phyloP scores from a whole-genome alignment of 257 asterid genomes.

The Solanum piurae region DNA sequence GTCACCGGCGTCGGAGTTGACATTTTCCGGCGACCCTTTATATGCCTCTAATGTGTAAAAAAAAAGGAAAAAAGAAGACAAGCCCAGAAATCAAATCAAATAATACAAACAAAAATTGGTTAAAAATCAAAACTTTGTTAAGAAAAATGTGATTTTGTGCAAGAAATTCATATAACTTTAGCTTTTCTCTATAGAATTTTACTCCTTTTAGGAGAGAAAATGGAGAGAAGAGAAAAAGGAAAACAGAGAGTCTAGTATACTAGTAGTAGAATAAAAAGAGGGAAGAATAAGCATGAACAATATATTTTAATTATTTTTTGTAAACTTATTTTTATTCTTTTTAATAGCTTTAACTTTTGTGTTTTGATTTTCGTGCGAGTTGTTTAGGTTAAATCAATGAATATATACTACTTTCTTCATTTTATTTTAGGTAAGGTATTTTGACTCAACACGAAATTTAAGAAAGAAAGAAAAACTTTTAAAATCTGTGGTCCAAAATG shows the following conservation, averaged over 20 bases:
- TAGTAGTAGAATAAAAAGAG: not conserved
- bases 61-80: not conserved
- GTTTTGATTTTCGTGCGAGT: not conserved
- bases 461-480: too few relatives aligned
- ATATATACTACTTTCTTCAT: too few relatives aligned
- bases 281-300: not conserved
- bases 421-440: too few relatives aligned
- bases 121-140: not conserved
- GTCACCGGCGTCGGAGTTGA: constrained; percentile 29
- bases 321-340: not conserved
- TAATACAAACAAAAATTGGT: not conserved
- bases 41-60: not conserved
- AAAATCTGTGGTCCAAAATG: too few relatives aligned
- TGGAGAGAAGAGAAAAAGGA: not conserved
- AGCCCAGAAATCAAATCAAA: not conserved
- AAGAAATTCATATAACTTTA: not conserved
- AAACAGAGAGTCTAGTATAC: not conserved
- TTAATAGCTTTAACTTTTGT: not conserved
- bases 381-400: not conserved
- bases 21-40: not conserved
- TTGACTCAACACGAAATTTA: too few relatives aligned
- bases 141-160: not conserved
- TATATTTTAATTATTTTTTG: not conserved
- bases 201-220: not conserved
- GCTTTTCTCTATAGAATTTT: not conserved